These are phyloP conservation scores for Lasiosphaeria hispida DNA, from an alignment of 495 filamentous ascomycete species.

Conservation along the genomic window DNA sequence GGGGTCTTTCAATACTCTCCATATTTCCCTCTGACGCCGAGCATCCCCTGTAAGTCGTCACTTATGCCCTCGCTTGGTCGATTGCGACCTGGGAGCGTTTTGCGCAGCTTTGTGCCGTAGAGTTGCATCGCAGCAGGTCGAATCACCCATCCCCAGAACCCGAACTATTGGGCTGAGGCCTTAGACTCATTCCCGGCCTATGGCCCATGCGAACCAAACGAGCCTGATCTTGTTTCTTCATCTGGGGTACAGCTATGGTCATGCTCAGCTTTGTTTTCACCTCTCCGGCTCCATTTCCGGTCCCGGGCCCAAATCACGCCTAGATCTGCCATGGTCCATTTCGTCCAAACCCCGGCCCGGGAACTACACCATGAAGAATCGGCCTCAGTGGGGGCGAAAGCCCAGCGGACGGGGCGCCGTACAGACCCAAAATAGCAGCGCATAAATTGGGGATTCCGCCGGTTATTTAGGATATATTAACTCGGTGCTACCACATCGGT, in stretches of 20 bases:
- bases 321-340: not conserved
- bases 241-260: slow-evolving; percentile 2
- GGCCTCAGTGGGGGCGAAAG: slow-evolving; percentile 3
- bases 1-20: no score
- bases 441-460: slow-evolving; percentile 25
- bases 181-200: not conserved
- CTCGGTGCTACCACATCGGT: slow-evolving; percentile 19
- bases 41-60: no score
- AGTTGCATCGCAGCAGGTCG: not conserved
- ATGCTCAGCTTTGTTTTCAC: not conserved
- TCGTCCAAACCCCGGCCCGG: not conserved
- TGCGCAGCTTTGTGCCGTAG: not conserved
- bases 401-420: not conserved
- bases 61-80: not conserved
- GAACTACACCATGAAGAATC: not conserved
- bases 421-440: slow-evolving; percentile 29
- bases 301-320: not conserved
- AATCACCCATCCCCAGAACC: slow-evolving; percentile 7
- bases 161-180: slow-evolving; percentile 13
- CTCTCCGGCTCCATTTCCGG: not conserved
- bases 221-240: not conserved
- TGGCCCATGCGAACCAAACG: not conserved
- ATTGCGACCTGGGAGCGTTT: not conserved
- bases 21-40: no score
- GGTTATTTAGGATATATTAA: slow-evolving; percentile 30